These are phyloP conservation scores for Eutrema heterophyllum DNA, from an alignment of 345 rosid species.

Conservation along the genomic window DNA sequence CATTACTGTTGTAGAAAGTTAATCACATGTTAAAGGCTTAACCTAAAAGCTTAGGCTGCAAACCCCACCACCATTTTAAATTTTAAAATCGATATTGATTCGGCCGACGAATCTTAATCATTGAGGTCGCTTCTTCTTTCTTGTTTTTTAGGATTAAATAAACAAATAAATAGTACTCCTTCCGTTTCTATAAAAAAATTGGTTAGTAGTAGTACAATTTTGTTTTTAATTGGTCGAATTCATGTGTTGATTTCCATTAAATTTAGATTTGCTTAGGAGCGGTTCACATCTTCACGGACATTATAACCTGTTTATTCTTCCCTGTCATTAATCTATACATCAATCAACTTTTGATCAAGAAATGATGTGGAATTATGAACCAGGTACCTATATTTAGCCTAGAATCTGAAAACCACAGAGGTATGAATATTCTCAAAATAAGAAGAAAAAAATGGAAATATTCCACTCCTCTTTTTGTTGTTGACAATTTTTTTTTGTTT, in stretches of 20 bases:
- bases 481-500: too few species aligned
- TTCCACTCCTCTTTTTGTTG: neutral
- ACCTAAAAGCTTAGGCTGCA: slow-evolving; percentile 29
- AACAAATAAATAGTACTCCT: too few species aligned
- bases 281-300: neutral
- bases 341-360: neutral
- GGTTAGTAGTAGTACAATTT: neutral
- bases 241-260: neutral
- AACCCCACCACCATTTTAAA: slow-evolving; percentile 23
- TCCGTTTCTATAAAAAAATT: too few species aligned
- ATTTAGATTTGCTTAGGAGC: neutral
- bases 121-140: slow-evolving; percentile 25
- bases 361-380: slow-evolving; percentile 1
- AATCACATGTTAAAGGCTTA: slow-evolving; percentile 30
- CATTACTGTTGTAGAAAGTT: slow-evolving; percentile 21
- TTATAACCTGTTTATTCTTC: neutral
- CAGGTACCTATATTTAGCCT: neutral
- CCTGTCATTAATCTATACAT: neutral
- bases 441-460: neutral
- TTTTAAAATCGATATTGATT: slow-evolving; percentile 12
- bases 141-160: neutral
- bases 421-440: neutral
- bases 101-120: slow-evolving; percentile 26
- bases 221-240: neutral
- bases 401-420: neutral